Percentiles rank a stretch among this genome's conserved stretches.
Evolutionary conservation across 2,329 filamentous ascomycete genomes (phyloP).

Genomic region (Paramyrothecium roridum): DNA sequence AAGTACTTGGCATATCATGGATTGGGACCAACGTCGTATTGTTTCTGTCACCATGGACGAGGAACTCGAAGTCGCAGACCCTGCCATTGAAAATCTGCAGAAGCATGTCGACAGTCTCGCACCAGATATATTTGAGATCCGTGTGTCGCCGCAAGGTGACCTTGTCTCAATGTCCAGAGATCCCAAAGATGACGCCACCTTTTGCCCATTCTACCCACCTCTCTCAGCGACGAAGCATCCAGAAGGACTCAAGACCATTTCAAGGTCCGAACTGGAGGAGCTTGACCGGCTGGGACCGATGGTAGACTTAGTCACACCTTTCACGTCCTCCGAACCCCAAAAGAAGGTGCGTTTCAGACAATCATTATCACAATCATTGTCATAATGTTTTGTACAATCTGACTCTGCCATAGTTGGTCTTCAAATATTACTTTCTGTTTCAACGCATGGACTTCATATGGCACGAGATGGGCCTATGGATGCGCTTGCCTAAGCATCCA

Average conservation of each 20-base stretch:
- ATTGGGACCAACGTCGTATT: slow-evolving; percentile 23
- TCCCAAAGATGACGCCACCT: slow-evolving; percentile 21
- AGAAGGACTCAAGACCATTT: slow-evolving; percentile 11
- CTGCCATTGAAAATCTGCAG: slow-evolving; percentile 17
- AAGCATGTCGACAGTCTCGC: slow-evolving; percentile 14
- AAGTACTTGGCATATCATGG: slow-evolving; percentile 22
- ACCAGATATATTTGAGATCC: slow-evolving; percentile 14
- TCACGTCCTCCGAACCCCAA: no score
- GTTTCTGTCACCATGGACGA: slow-evolving; percentile 24
- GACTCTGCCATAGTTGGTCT: no score
- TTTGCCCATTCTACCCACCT: slow-evolving; percentile 18
- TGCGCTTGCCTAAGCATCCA: slow-evolving; percentile 30
- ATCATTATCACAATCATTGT: no score
- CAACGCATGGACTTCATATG: slow-evolving; percentile 17
- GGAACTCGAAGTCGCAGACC: slow-evolving; percentile 12
- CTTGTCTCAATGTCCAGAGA: slow-evolving; percentile 15
- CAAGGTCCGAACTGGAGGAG: slow-evolving; percentile 21
- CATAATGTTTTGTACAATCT: no score
- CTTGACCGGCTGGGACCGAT: slow-evolving; percentile 21
- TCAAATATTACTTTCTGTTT: slow-evolving; percentile 30
- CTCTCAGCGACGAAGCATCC: slow-evolving; percentile 7
- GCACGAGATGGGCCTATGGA: slow-evolving; percentile 31
- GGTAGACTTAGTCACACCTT: slow-evolving; percentile 25
- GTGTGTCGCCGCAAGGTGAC: slow-evolving; percentile 16
- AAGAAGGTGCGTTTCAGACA: no score